Percentiles rank a stretch among this genome's conserved stretches.
Conservation (phyloP, 768 basidiomycete species). For the Coprinellus micaceus region DNA sequence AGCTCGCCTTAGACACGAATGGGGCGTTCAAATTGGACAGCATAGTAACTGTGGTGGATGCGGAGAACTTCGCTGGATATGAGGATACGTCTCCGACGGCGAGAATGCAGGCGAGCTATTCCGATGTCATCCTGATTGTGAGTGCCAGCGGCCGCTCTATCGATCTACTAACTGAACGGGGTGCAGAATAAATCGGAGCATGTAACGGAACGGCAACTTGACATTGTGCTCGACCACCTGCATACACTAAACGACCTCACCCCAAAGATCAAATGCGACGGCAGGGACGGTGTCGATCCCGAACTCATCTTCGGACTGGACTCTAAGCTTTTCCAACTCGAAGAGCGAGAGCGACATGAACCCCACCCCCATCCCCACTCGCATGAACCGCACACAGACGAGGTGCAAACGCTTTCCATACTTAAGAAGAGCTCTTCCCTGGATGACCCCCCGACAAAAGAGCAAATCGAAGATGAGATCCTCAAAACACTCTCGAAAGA, state of each 20-base stretch:
- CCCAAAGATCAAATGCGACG: slow-evolving; percentile 73
- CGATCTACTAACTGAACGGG: neutral
- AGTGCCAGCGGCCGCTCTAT: slow-evolving; percentile 31
- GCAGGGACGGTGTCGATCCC: slow-evolving; percentile 67
- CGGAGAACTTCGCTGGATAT: slow-evolving; percentile 89
- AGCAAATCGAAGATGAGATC: neutral
- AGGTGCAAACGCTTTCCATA: slow-evolving; percentile 82
- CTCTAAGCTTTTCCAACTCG: slow-evolving; percentile 63
- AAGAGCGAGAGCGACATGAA: slow-evolving; percentile 13
- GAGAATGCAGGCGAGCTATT: slow-evolving; percentile 93
- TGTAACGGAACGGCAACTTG: slow-evolving; percentile 72
- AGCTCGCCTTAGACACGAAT: slow-evolving; percentile 74
- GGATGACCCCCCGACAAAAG: neutral
- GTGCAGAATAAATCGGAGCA: slow-evolving; percentile 87
- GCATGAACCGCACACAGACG: slow-evolving; percentile 56
- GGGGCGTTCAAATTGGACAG: slow-evolving; percentile 82
- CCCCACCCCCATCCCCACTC: neutral
- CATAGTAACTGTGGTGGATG: slow-evolving; percentile 87
- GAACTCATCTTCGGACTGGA: slow-evolving; percentile 85
- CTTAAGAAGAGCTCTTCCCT: slow-evolving; percentile 33
- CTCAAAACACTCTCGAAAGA: slow-evolving; percentile 55
- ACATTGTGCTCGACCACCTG: slow-evolving; percentile 82
- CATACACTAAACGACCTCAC: slow-evolving; percentile 87
- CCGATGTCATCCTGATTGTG: slow-evolving; percentile 85
- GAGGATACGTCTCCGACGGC: slow-evolving; percentile 91